Base-by-base conservation (phyloP, 2,329 filamentous ascomycete species). In the Trichoderma citrinoviride region DNA sequence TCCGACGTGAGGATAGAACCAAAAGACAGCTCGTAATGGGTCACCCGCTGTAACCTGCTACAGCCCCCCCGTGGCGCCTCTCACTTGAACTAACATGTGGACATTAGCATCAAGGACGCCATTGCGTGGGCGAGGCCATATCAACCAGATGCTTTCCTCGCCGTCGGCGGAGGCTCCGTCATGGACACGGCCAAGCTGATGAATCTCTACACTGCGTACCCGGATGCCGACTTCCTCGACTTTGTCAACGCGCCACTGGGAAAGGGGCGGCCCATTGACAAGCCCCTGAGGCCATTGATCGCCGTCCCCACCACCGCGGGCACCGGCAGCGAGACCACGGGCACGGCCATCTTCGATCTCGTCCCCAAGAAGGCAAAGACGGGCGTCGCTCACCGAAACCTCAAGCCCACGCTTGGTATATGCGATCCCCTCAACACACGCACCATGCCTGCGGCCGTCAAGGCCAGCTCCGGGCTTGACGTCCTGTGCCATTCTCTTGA, bases 161-260 rank as follows among this genome's bases (percentile, higher is more conserved):
- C 95, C 23, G 95, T 99, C 17, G 95, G 91, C 29, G 85, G 77
- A 70, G 95, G 95, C 43, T 96, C 92, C 44, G 95, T 98, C 69
- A 99, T 99, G 70, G 95, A 99, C 78, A 99, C 95, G 0, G 94
- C 95, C 62, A 99, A 99, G 79, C 84, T 99, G 64, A 98, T 99
- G 93, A 99, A 99, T 74, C 84, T 99, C 0, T 98, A 98, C 79
- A 91, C 89, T 0, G 89, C 87, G 68, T 97, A 93, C 74, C 93
- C 93, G 0, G 90, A 97, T 7, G 94, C 94, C 40, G 91, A 95
- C 71, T 97, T 99, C 74, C 83, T 98, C 41, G 94, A 99, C 81
- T 99, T 99, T 68, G 95, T 99, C 77, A 98, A 98, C 73, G 94
- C 94, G 0, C 95, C 95, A 0, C 81, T 98, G 0, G 95, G 95